phyloP scores from a whole-genome alignment of 768 basidiomycete species.

The Hebeloma cylindrosporum region DNA sequence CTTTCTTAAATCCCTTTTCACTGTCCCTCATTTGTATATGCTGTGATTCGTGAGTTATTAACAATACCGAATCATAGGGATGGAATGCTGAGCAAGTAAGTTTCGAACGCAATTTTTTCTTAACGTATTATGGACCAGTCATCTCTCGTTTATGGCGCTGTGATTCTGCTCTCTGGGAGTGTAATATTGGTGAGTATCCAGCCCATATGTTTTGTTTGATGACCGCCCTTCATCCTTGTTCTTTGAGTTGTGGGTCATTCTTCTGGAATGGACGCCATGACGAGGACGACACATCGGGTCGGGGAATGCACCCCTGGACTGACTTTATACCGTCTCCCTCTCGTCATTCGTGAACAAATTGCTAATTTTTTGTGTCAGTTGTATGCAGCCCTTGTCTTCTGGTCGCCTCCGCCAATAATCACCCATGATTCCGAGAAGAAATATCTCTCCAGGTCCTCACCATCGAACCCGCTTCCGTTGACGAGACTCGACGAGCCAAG shows the following conservation, averaged over 20 bases:
- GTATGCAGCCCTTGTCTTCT: slow-evolving; percentile 68
- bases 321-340: slow-evolving; percentile 11
- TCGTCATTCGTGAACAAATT: slow-evolving; percentile 1
- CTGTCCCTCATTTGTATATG: slow-evolving; percentile 19
- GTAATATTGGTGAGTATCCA: slow-evolving; percentile 38
- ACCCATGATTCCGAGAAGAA: slow-evolving; percentile 66
- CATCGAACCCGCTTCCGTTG: slow-evolving; percentile 54
- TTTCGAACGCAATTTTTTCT: neutral
- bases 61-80: neutral
- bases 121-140: slow-evolving; percentile 22
- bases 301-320: slow-evolving; percentile 43
- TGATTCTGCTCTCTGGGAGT: slow-evolving; percentile 31
- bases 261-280: slow-evolving; percentile 49
- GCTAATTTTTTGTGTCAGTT: slow-evolving; percentile 45
- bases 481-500: slow-evolving; percentile 54
- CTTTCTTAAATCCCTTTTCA: slow-evolving; percentile 1
- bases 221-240: slow-evolving; percentile 88
- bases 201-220: slow-evolving; percentile 40
- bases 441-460: slow-evolving; percentile 59
- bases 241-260: slow-evolving; percentile 73
- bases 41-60: slow-evolving; percentile 15
- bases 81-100: neutral
- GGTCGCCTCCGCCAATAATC: slow-evolving; percentile 70
- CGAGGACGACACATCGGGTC: slow-evolving; percentile 66
- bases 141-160: slow-evolving; percentile 37